These are phyloP conservation scores for Boeremia exigua DNA, from an alignment of 2,329 filamentous ascomycete species.

Conservation along the genomic window DNA sequence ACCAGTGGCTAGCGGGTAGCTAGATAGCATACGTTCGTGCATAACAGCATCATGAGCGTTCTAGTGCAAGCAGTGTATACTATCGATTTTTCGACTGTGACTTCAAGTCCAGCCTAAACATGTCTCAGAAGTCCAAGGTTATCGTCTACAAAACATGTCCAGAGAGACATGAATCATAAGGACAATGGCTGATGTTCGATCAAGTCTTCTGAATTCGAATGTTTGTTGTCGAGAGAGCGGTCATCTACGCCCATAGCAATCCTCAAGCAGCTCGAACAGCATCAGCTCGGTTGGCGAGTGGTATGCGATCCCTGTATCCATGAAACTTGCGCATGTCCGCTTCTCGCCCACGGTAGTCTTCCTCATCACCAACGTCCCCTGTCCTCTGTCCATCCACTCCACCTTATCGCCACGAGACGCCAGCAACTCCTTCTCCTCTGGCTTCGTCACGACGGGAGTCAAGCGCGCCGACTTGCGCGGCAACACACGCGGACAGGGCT, in stretches of 20 bases:
- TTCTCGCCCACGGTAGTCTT: not conserved
- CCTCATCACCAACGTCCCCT: slow-evolving; percentile 7
- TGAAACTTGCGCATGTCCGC: slow-evolving; percentile 5
- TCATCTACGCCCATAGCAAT: slow-evolving; percentile 11
- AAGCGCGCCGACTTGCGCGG: slow-evolving; percentile 14
- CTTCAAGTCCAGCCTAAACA: too few species aligned
- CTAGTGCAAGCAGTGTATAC: too few species aligned
- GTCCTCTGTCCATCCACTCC: slow-evolving; percentile 3
- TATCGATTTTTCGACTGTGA: slow-evolving; percentile 17
- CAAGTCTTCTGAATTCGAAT: too few species aligned
- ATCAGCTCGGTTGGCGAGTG: slow-evolving; percentile 17
- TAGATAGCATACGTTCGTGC: too few species aligned
- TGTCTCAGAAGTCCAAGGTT: too few species aligned
- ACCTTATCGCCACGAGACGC: not conserved
- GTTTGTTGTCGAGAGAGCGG: not conserved
- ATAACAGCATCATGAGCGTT: too few species aligned
- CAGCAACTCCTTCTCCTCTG: slow-evolving; percentile 10
- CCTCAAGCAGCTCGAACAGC: slow-evolving; percentile 12
- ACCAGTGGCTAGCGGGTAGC: too few species aligned
- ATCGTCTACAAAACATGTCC: not conserved
- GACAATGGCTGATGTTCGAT: not conserved
- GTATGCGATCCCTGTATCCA: slow-evolving; percentile 8
- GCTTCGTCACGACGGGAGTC: slow-evolving; percentile 9
- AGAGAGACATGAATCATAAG: slow-evolving; percentile 3
- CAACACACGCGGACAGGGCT: slow-evolving; percentile 3